These are phyloP conservation scores for Tetracladium marchalianum DNA, from an alignment of 495 filamentous ascomycete species.

Conservation along the genomic window DNA sequence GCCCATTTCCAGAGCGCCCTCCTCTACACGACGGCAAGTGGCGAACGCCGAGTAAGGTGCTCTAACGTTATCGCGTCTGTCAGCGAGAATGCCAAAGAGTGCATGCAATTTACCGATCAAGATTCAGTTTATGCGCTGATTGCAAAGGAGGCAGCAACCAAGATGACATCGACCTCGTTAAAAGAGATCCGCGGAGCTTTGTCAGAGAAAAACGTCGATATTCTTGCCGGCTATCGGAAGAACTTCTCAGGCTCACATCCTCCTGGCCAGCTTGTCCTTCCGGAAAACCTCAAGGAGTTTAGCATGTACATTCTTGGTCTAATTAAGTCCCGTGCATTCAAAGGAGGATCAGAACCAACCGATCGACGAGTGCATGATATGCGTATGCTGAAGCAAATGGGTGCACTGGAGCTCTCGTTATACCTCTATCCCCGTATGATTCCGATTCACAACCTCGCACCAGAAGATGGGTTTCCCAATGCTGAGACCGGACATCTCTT, in stretches of 20 bases:
- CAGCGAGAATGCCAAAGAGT: conserved; percentile 70
- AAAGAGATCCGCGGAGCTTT: conserved; percentile 81
- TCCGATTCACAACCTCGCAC: conserved; percentile 81
- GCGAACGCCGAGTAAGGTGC: conserved; percentile 85
- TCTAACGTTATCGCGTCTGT: conserved; percentile 89
- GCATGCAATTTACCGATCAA: conserved; percentile 88
- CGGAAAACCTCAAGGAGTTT: conserved; percentile 93
- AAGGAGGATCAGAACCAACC: conserved; percentile 84
- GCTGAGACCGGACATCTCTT: conserved; percentile 71
- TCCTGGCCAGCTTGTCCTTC: conserved; percentile 87
- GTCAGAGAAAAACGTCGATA: conserved; percentile 89
- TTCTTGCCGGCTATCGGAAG: conserved; percentile 88
- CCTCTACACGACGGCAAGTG: conserved; percentile 85
- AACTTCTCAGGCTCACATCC: conserved; percentile 78
- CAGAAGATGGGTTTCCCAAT: conserved; percentile 80
- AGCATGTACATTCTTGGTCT: conserved; percentile 94
- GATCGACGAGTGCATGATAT: conserved; percentile 88
- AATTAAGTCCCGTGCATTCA: conserved; percentile 87
- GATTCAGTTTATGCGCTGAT: conserved; percentile 82
- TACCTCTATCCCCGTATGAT: conserved; percentile 96
- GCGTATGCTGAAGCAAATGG: conserved; percentile 81
- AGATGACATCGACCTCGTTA: conserved; percentile 66
- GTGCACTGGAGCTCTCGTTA: conserved; percentile 71
- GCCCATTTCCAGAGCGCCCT: conserved; percentile 96
- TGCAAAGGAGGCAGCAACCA: conserved; percentile 84